Conservation (phyloP, 129 eudicot genomes). For the Glebionis coronaria region DNA sequence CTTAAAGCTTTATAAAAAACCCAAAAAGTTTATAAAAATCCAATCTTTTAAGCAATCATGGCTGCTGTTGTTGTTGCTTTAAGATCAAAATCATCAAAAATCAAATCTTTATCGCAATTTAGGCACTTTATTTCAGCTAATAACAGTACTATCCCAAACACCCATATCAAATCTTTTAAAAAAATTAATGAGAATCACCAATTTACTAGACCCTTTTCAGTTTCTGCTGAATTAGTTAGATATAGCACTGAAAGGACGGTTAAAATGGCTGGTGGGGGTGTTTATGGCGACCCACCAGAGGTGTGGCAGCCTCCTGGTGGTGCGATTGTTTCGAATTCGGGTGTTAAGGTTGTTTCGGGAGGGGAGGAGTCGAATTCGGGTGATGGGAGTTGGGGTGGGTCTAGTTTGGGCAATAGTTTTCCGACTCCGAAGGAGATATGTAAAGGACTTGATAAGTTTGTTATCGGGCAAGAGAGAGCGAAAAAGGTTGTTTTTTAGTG, state of each 20-base stretch:
- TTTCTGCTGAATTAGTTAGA: conserved; percentile 36
- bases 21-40: neutral
- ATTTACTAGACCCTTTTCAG: conserved; percentile 47
- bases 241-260: conserved; percentile 32
- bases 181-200: conserved; percentile 27
- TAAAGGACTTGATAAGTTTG: no score
- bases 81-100: conserved; percentile 74
- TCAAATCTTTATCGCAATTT: conserved; percentile 61
- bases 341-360: no score
- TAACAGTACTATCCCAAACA: conserved; percentile 35
- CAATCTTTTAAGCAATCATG: conserved; percentile 37
- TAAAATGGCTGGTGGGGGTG: no score
- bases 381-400: no score
- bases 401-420: no score
- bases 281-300: no score
- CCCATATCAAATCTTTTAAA: conserved; percentile 36
- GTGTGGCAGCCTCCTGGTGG: no score
- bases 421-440: no score
- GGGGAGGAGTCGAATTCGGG: no score
- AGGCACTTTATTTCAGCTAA: conserved; percentile 53
- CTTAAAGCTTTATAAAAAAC: neutral
- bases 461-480: no score
- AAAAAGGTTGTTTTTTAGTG: no score
- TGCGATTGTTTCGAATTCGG: no score
- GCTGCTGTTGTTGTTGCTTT: conserved; percentile 68